Evolutionary conservation across 1,139 yeast genomes (phyloP), one percentile per base, ranked within the genome.

Genomic region (Tardiomyces digboiensis): DNA sequence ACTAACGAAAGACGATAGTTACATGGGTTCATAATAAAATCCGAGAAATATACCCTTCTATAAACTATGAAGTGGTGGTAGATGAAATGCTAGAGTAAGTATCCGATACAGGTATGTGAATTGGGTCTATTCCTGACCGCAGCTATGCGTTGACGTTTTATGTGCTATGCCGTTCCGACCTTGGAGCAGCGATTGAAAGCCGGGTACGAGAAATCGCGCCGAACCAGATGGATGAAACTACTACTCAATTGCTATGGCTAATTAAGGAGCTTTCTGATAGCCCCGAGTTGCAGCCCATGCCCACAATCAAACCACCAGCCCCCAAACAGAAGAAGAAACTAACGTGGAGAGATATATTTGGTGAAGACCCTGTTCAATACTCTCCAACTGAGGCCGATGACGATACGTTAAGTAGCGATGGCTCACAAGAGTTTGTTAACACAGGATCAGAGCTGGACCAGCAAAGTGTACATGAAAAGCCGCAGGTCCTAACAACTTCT

Each of bases 101-200:
- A n/a, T n/a, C 5, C 12, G 42, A 7, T 45, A 43, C 5, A 36
- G 39, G 2, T 56, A 50, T 26, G 46, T 45, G 21, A 52, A 50
- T 23, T 44, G 57, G 23, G 44, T 47, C 2, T 58, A 57, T n/a
- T n/a, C n/a, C n/a, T n/a, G n/a, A n/a, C n/a, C n/a, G n/a, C n/a
- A n/a, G n/a, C n/a, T n/a, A n/a, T 26, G 10, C 14, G 5, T 8
- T 26, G 45, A 54, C 53, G 39, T 53, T 55, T 36, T 44, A 44
- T n/a, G 54, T 60, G 10, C 40, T 52, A 1, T 61, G 63, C 19
- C 46, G 58, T 19, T 40, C 41, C 16, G 59, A 56, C 13, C 41
- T 58, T 10, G 55, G 63, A 1, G 38, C 12, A 10, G 53, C 47
- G 21, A 47, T 61, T 21, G 45, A 44, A 14, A 22, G 29, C 8